Evolutionary conservation across 2,329 filamentous ascomycete genomes (phyloP), one percentile per base, ranked within the genome.

Genomic region (Aspergillus oerlinghausenensis): DNA sequence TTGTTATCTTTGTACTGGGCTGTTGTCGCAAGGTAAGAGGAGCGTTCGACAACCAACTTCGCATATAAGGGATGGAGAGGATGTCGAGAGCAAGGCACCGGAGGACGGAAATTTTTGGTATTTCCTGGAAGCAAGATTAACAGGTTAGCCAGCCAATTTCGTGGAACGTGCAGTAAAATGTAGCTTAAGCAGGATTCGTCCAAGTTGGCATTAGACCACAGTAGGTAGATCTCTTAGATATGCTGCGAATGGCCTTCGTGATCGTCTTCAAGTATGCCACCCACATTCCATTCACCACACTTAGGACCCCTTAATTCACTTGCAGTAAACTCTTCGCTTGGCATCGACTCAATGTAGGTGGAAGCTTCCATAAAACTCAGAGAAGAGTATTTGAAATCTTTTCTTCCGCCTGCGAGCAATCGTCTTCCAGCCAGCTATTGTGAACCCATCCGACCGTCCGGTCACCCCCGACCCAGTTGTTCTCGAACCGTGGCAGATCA

Each of bases 11-110:
- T 65, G 65, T 66, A 65, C 53, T 66, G 62, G 62, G 65, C 53
- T 53, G 57, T 60, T 63, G 60, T 55, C 59, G 62, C 61, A 56
- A 54, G 60, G 57, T 60, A 50, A 50, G 55, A 56, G 47, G 59
- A 57, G 56, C 54, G 56, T 63, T 65, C 61, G 59, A 66, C 59
- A 63, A 61, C 64, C 62, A 55, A 64, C 60, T 65, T 68, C 60
- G 66, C 64, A 70, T 61, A 56, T 58, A 62, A 63, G 62, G 63
- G 60, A 62, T 57, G 55, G 62, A 61, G 61, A 58, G 52, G 53
- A 61, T 56, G 61, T 59, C 49, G 62, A 66, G 62, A 64, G 61
- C 61, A 59, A 56, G 21, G 43, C 21, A 26, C 49, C 52, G 19
- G 51, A 52, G 52, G 54, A 54, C 47, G 53, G 50, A 55, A 63